A percentile compares a stretch with the other conserved stretches of the same genome.
Evolutionary conservation across 169 alveolate species (phyloP).

Genomic region (Theileria sp.): DNA sequence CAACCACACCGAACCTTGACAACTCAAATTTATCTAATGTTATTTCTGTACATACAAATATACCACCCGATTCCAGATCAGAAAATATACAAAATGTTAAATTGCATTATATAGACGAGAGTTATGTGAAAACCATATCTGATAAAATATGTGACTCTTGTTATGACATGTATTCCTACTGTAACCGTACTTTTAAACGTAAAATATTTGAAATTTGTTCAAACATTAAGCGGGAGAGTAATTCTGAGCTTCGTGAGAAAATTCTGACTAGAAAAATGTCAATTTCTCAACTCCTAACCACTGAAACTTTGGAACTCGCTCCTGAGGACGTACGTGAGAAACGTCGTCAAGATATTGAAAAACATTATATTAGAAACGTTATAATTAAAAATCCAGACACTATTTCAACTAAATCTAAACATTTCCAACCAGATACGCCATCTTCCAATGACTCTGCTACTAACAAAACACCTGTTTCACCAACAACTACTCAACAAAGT

Average conservation of each 20-base stretch:
- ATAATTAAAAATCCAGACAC: constrained; percentile 31
- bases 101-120: constrained; percentile 18
- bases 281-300: constrained; percentile 46
- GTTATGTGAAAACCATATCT: constrained; percentile 20
- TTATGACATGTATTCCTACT: constrained; percentile 33
- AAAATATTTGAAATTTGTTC: constrained; percentile 65
- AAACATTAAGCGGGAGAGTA: constrained; percentile 69
- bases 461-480: background rate
- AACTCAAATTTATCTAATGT: background rate
- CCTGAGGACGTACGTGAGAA: constrained; percentile 60
- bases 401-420: background rate
- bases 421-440: background rate
- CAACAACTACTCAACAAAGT: background rate
- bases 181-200: constrained; percentile 60
- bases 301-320: constrained; percentile 70
- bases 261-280: constrained; percentile 57
- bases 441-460: background rate
- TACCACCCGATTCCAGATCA: background rate
- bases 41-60: background rate
- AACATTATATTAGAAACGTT: constrained; percentile 65
- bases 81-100: background rate
- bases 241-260: constrained; percentile 65
- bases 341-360: constrained; percentile 62
- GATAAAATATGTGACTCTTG: constrained; percentile 45
- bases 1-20: background rate